Evolutionary conservation across 208 protist genomes (phyloP).

Genomic region (Leishmania lainsoni): DNA sequence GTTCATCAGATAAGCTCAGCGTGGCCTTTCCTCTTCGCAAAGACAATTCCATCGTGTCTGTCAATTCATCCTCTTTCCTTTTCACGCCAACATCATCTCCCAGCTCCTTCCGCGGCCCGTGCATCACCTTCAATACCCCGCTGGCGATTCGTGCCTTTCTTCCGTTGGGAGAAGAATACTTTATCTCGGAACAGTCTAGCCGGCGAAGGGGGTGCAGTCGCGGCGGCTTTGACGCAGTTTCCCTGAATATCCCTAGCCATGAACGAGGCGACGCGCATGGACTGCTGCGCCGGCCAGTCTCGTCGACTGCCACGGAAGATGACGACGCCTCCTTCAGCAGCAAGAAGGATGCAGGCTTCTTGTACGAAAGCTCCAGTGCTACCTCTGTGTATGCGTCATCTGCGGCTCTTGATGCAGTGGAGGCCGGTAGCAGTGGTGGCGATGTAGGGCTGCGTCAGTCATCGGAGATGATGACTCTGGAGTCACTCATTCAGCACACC

Average conservation of each 20-base stretch:
- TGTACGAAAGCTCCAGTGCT: constrained; percentile 4
- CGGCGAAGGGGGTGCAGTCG: not conserved
- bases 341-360: constrained; percentile 11
- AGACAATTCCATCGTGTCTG: not conserved
- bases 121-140: constrained; percentile 61
- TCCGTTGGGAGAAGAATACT: constrained; percentile 46
- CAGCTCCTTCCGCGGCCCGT: constrained; percentile 5
- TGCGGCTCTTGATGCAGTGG: not conserved
- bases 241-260: not conserved
- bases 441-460: not conserved
- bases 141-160: constrained; percentile 76
- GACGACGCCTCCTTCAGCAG: constrained; percentile 6
- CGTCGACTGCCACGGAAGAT: not conserved
- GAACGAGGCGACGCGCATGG: not conserved
- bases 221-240: not conserved
- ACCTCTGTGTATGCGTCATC: not conserved
- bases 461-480: constrained; percentile 18
- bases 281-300: not conserved
- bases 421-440: not conserved
- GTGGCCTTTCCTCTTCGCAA: not conserved
- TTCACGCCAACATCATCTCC: not conserved
- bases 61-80: not conserved
- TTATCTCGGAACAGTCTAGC: constrained; percentile 14
- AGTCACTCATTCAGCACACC: constrained; percentile 29
- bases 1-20: not conserved